Conservation (phyloP, 768 basidiomycete species). For the Russula lepida region DNA sequence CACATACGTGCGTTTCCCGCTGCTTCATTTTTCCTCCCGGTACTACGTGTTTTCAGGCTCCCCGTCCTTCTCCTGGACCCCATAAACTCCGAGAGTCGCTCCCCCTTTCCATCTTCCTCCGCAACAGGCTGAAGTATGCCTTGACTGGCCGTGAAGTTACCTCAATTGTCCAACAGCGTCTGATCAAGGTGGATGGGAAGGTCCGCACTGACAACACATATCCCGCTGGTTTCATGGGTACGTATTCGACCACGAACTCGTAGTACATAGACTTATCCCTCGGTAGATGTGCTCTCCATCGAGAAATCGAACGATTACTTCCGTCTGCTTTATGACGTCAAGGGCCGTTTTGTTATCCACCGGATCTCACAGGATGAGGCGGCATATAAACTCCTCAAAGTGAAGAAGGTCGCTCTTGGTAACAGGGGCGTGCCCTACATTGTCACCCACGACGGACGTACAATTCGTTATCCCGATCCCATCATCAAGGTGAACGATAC, state of each 20-base stretch:
- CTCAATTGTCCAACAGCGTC: constrained; percentile 87
- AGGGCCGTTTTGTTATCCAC: constrained; percentile 99
- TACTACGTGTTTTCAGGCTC: constrained; percentile 48
- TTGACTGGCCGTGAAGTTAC: constrained; percentile 94
- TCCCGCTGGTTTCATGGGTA: constrained; percentile 97
- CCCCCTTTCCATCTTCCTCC: constrained; percentile 93
- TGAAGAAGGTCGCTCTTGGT: constrained; percentile 86
- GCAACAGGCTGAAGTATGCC: constrained; percentile 99
- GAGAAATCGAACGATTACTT: constrained; percentile 99
- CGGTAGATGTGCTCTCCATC: constrained; percentile 84
- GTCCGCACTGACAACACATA: constrained; percentile 96
- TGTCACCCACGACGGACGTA: constrained; percentile 98
- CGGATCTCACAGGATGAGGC: constrained; percentile 98
- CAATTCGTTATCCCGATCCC: constrained; percentile 99
- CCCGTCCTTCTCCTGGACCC: constrained; percentile 95
- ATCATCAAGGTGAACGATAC: constrained; percentile 94
- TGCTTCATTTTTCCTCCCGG: not conserved
- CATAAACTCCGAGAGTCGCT: constrained; percentile 99
- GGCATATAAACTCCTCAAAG: constrained; percentile 92
- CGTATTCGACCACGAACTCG: constrained; percentile 15
- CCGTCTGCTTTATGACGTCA: constrained; percentile 98
- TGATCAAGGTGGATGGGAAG: constrained; percentile 98
- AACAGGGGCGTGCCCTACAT: constrained; percentile 92
- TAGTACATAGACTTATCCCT: not conserved
- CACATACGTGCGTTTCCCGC: constrained; percentile 64